Evolutionary conservation across 1,139 yeast species (phyloP), one percentile per base, ranked within the genome.

Genomic region (Tardiomyces depauwii): DNA sequence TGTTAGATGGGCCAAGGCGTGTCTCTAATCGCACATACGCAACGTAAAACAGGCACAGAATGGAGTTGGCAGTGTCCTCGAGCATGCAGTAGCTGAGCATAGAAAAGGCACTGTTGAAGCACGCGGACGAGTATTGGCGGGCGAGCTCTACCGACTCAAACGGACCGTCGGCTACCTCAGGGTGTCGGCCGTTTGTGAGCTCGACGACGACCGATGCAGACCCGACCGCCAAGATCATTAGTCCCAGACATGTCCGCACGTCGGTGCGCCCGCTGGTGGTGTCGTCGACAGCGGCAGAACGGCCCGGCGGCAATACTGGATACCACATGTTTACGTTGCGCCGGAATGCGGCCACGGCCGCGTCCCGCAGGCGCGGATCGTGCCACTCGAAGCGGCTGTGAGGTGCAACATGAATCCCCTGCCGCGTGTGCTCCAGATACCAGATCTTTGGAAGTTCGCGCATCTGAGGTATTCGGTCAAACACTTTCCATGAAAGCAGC

Each of bases 311-410:
- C 38, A 48, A 18, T 7, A 45, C 52, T 12, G 52, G 52, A 33
- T 46, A 49, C 52, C 52, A 49, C 41, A 47, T 46, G 44, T 49
- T 48, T 13, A 47, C 41, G 32, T 49, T 48, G 12, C 51, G 42
- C 32, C 44, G 46, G 33, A 49, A 49, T n/a, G 52, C 44, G 11
- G 21, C 46, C n/a, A 40, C 19, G 25, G 49, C 40, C 16, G 40
- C 18, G 14, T 33, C 39, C 18, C 43, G 40, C n/a, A 43, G 30
- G 11, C 43, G 47, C 6, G 39, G 27, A 23, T 40, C 30, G 39
- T n/a, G 16, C 30, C 42, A 42, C 25, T 30, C 36, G 25, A 21
- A 21, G 7, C 25, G 25, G 7, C 25, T 21, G 5, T 30, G 16
- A 11, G 36, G 16, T 10, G n/a, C 5, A 5, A 14, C 11, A 2